phyloP scores from a whole-genome alignment of 345 rosid genomes.

The Salix viminalis region DNA sequence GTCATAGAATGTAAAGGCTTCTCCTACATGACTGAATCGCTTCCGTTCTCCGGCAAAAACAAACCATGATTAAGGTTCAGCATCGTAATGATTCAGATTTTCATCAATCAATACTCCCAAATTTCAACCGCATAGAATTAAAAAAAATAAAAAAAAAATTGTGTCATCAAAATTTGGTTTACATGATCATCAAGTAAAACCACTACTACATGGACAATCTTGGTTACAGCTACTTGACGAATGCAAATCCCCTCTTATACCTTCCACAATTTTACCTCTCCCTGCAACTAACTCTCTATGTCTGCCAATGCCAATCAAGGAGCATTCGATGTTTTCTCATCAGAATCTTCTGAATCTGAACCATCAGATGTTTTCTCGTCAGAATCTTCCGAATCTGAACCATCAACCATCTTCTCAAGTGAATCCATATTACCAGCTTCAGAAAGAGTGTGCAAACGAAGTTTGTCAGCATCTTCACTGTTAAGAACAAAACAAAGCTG shows the following conservation, averaged over 20 bases:
- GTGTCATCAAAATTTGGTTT: neutral
- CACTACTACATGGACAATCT: neutral
- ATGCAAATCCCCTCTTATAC: neutral
- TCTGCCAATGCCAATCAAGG: constrained; percentile 5
- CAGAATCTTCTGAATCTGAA: constrained; percentile 50
- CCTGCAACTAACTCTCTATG: neutral
- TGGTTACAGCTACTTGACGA: neutral
- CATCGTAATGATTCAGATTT: no score
- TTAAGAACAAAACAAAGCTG: neutral
- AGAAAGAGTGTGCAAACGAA: constrained; percentile 64
- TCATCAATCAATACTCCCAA: neutral
- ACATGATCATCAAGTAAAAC: neutral
- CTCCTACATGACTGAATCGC: neutral
- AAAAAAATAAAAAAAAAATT: neutral
- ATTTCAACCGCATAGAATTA: neutral
- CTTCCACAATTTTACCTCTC: neutral
- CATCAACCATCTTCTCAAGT: constrained; percentile 76
- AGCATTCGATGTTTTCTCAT: constrained; percentile 21
- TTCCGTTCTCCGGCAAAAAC: neutral
- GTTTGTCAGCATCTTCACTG: constrained; percentile 86
- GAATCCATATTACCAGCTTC: constrained; percentile 84
- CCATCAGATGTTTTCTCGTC: constrained; percentile 30
- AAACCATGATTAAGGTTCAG: neutral
- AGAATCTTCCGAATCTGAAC: constrained; percentile 51
- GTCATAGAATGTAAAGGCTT: neutral